Evolutionary conservation across 2,329 filamentous ascomycete species (phyloP), one percentile per base, ranked within the genome.

Genomic region (Aspergillus melleus): DNA sequence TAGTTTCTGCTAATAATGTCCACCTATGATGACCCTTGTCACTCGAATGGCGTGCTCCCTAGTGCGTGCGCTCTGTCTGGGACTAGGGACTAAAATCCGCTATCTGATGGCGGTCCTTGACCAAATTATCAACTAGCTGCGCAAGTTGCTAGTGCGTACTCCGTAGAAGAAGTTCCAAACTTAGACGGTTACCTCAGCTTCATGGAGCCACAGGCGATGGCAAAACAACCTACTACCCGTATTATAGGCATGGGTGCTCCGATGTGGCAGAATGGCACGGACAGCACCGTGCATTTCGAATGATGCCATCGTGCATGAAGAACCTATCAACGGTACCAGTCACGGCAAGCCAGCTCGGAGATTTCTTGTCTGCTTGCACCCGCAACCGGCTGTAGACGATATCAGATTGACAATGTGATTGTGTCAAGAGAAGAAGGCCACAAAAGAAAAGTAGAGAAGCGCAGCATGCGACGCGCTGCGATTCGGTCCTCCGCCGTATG

Each of bases 331-430:
- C 24, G 20, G 44, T 22, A 24, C 44, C 4, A 9, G 22, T 22
- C 22, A 22, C n/a, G 2, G 8, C 44, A 47, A 24, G 19, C 44
- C 19, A 20, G 44, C 36, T 47, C 44, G 44, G 44, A 47, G 44
- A 47, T 12, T 47, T 47, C 12, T 14, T 47, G 44, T 22, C 36
- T 36, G 10, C 11, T 16, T 42, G 16, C 36, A 14, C 36, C 44
- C 44, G 20, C 22, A 24, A 22, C 44, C 44, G 22, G 44, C 19
- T 12, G 19, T 42, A 42, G 12, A 42, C 10, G 19, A 24, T 47
- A 47, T 24, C 44, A 47, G 57, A 59, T 59, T 52, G 54, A 60
- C 54, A 50, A 53, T 54, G 49, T 30, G 20, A 60, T 54, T 57
- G 54, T 52, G 29, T 30, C 46, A 30, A 36, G 52, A 39, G 14